Evolutionary conservation across 208 protist species (phyloP).

Genomic region (Sergeia podlipaevii): DNA sequence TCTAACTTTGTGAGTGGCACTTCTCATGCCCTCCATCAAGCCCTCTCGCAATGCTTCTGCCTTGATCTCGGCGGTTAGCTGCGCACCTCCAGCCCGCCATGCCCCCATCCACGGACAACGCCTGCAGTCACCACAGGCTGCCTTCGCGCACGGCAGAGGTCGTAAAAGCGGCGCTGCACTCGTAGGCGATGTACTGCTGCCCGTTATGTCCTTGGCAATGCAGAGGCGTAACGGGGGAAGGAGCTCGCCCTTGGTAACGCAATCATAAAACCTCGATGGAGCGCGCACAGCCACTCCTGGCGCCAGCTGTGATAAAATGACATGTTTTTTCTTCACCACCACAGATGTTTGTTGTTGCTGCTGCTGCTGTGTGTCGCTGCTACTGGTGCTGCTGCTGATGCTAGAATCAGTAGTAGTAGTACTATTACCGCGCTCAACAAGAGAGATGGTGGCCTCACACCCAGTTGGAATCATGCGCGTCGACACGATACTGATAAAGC

Average conservation of each 20-base stretch:
- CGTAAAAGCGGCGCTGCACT: conserved; percentile 8
- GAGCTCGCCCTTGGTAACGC: conserved; percentile 8
- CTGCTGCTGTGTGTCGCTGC: too few species aligned
- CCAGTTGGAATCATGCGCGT: conserved; percentile 34
- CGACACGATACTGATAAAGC: conserved; percentile 25
- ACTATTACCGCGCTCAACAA: not conserved
- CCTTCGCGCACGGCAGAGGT: conserved; percentile 26
- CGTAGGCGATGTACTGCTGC: too few species aligned
- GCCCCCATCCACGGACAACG: conserved; percentile 75
- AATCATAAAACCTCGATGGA: conserved; percentile 14
- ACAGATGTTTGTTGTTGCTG: too few species aligned
- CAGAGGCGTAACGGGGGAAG: too few species aligned
- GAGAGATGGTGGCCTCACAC: conserved; percentile 28
- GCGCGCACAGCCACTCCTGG: conserved; percentile 19
- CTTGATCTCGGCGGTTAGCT: conserved; percentile 33
- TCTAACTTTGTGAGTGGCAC: conserved; percentile 3
- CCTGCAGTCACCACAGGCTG: conserved; percentile 22
- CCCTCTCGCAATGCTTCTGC: conserved; percentile 13
- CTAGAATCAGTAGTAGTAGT: not conserved
- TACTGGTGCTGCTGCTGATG: too few species aligned
- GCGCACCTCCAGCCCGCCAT: conserved; percentile 3
- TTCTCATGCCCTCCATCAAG: conserved; percentile 4
- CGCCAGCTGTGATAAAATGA: conserved; percentile 19
- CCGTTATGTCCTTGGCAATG: too few species aligned
- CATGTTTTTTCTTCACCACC: conserved; percentile 10